Evolutionary conservation across 495 filamentous ascomycete species (phyloP).

Genomic region (Parmelia sp.): DNA sequence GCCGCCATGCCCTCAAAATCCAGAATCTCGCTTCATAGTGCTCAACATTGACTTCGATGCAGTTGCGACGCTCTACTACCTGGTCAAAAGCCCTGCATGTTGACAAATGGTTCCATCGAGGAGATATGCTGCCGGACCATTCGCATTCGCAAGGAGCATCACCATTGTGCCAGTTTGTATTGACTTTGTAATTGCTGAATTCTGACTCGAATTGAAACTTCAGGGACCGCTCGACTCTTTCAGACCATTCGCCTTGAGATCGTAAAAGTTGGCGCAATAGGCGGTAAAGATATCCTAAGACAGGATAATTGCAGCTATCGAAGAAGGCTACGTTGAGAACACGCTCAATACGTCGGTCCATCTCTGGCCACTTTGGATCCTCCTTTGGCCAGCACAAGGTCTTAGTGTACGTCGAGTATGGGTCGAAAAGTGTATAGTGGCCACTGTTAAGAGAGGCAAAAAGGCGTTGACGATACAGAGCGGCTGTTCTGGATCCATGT

Average conservation of each 20-base stretch:
- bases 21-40: conserved; percentile 32
- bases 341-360: conserved; percentile 23
- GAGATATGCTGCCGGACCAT: conserved; percentile 13
- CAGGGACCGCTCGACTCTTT: background rate
- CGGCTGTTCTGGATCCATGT: conserved; percentile 14
- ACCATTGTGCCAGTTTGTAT: background rate
- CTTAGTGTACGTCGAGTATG: background rate
- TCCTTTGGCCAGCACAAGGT: conserved; percentile 17
- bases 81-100: conserved; percentile 3
- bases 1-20: conserved; percentile 38
- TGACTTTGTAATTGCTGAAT: conserved; percentile 13
- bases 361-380: conserved; percentile 14
- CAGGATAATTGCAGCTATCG: conserved; percentile 9
- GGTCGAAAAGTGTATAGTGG: conserved; percentile 22
- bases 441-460: conserved; percentile 5
- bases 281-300: conserved; percentile 23
- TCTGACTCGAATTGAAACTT: conserved; percentile 20
- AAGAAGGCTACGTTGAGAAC: conserved; percentile 22
- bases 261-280: conserved; percentile 17
- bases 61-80: background rate
- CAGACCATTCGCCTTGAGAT: background rate
- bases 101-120: background rate
- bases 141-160: conserved; percentile 19
- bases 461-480: conserved; percentile 17
- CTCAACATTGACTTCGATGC: conserved; percentile 22